A percentile compares a stretch with the other conserved stretches of the same genome.
Evolutionary conservation across 2,329 filamentous ascomycete species (phyloP).

Genomic region (Penicillium psychrosexuale): DNA sequence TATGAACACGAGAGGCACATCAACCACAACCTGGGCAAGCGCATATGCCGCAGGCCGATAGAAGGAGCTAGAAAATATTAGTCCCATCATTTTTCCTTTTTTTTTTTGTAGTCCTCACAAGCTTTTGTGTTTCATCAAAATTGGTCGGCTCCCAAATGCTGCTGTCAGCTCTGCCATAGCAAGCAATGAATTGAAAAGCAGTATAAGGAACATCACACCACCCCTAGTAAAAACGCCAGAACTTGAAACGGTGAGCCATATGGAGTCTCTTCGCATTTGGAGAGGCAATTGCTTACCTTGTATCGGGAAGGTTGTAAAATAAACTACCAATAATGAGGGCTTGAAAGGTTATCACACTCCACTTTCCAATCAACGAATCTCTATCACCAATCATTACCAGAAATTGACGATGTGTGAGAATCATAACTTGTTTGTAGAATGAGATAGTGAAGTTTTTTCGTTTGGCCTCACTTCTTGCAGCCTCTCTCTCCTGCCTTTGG

Average conservation of each 20-base stretch:
- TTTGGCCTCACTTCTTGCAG: constrained; percentile 36
- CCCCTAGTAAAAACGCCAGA: constrained; percentile 58
- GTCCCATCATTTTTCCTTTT: background rate
- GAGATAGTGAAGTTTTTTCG: constrained; percentile 55
- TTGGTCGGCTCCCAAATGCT: constrained; percentile 61
- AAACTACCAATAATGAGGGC: constrained; percentile 49
- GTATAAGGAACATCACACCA: constrained; percentile 60
- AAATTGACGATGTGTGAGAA: constrained; percentile 55
- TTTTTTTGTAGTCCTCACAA: constrained; percentile 43
- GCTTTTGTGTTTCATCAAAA: constrained; percentile 67
- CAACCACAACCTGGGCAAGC: constrained; percentile 56
- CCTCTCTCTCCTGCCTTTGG: constrained; percentile 43
- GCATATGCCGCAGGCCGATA: constrained; percentile 62
- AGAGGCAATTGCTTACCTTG: constrained; percentile 27
- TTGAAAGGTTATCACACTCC: constrained; percentile 48
- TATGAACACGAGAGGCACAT: constrained; percentile 57
- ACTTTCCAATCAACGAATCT: constrained; percentile 51
- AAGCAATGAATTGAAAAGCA: constrained; percentile 62
- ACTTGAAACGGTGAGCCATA: constrained; percentile 25
- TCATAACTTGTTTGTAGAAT: constrained; percentile 50
- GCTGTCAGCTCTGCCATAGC: constrained; percentile 60
- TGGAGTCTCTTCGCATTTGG: background rate
- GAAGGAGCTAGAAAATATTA: constrained; percentile 50
- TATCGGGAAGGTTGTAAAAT: constrained; percentile 55
- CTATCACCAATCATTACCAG: constrained; percentile 55